phyloP scores from a whole-genome alignment of 2,329 filamentous ascomycete genomes.

The Aspergillus arachidicola region DNA sequence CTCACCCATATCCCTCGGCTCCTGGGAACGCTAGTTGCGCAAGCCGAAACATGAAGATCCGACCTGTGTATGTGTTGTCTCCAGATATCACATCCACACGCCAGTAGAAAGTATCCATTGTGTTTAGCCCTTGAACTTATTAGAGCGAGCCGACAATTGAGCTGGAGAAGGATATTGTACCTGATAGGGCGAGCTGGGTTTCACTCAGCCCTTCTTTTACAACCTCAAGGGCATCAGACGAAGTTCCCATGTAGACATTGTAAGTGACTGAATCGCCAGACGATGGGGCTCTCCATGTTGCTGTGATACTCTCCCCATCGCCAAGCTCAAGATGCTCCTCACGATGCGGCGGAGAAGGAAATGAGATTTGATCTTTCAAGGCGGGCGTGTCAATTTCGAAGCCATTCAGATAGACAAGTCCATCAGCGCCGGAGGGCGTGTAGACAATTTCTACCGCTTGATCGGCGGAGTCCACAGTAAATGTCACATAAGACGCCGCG shows the following conservation, averaged over 20 bases:
- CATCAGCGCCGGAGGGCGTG: slow-evolving; percentile 5
- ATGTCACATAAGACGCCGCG: slow-evolving; percentile 10
- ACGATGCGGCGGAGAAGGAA: slow-evolving; percentile 7
- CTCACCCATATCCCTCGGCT: slow-evolving; percentile 17
- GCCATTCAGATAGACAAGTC: slow-evolving; percentile 9
- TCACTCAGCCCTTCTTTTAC: not conserved
- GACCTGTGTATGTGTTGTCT: slow-evolving; percentile 2
- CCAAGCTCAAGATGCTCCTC: slow-evolving; percentile 6
- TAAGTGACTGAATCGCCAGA: slow-evolving; percentile 7
- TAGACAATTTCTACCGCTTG: slow-evolving; percentile 9
- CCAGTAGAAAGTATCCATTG: slow-evolving; percentile 15
- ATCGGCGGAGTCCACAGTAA: slow-evolving; percentile 1
- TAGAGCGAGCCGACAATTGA: not conserved
- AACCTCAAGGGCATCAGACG: not conserved
- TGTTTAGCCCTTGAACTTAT: slow-evolving; percentile 2
- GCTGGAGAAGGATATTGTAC: not conserved
- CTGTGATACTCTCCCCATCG: not conserved
- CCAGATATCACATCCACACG: slow-evolving; percentile 11
- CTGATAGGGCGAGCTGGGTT: not conserved
- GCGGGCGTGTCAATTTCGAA: slow-evolving; percentile 14
- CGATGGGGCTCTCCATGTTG: slow-evolving; percentile 2
- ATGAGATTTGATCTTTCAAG: slow-evolving; percentile 10
- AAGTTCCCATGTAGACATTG: slow-evolving; percentile 9
- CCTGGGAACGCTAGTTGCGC: slow-evolving; percentile 12
- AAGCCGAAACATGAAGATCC: slow-evolving; percentile 10